phyloP scores from a whole-genome alignment of 169 alveolate species.

The Plasmodium ovale region DNA sequence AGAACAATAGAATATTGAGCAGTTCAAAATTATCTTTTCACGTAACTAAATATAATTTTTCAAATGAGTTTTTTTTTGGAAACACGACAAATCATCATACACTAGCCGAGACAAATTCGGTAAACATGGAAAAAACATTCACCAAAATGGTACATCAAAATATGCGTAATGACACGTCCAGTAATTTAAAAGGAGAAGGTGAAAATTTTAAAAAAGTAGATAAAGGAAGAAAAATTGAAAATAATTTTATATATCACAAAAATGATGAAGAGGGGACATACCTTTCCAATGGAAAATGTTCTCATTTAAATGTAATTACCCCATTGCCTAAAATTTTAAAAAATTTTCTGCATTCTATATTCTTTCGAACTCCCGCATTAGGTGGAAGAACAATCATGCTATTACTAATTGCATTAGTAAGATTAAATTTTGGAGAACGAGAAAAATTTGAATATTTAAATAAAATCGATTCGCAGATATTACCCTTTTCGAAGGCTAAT shows the following conservation, averaged over 20 bases:
- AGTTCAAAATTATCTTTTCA: slow-evolving; percentile 40
- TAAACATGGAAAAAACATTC: neutral
- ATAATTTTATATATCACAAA: neutral
- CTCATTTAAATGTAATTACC: slow-evolving; percentile 20
- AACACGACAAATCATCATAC: neutral
- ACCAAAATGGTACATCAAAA: neutral
- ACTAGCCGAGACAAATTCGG: neutral
- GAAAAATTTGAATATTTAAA: slow-evolving; percentile 77
- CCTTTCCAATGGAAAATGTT: neutral
- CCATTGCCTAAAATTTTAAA: slow-evolving; percentile 81
- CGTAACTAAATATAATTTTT: slow-evolving; percentile 22
- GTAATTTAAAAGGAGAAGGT: neutral
- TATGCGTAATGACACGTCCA: neutral
- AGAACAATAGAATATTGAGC: slow-evolving; percentile 30
- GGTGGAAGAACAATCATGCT: slow-evolving; percentile 85
- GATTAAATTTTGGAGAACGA: slow-evolving; percentile 85
- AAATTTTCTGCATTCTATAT: slow-evolving; percentile 80
- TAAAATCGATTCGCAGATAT: slow-evolving; percentile 76
- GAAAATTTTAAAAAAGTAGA: neutral
- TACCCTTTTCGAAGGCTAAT: slow-evolving; percentile 80
- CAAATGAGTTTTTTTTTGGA: slow-evolving; percentile 58
- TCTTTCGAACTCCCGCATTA: slow-evolving; percentile 86
- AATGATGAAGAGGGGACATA: neutral
- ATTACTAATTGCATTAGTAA: slow-evolving; percentile 81
- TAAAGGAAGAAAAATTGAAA: neutral